Conservation (phyloP, 176 grass and related monocot species). For the Rhynchospora breviuscula region DNA sequence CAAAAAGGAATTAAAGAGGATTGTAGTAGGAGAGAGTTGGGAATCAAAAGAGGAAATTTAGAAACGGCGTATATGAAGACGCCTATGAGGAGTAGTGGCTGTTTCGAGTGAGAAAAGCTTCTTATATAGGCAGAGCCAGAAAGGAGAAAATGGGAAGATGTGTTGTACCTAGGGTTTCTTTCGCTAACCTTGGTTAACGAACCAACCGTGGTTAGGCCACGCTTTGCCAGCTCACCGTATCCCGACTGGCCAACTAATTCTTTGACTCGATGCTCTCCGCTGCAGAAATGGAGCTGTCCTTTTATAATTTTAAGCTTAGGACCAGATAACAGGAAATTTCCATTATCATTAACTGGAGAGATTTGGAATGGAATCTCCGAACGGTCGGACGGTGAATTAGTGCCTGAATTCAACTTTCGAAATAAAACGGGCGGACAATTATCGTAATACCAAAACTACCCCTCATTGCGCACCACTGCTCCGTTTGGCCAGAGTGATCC, state of each 20-base stretch:
- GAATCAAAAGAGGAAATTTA: not conserved
- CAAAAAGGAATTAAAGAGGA: not conserved
- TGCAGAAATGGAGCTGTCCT: not conserved
- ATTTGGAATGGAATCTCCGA: not conserved
- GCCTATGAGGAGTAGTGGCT: conserved; percentile 24
- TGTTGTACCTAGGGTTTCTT: conserved; percentile 3
- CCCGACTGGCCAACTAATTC: not conserved
- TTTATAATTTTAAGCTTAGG: too few species aligned
- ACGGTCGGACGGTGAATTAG: conserved; percentile 2
- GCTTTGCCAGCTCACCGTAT: conserved; percentile 16
- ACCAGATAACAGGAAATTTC: too few species aligned
- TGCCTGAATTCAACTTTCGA: conserved; percentile 15
- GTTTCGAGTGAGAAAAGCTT: not conserved
- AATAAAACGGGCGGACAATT: not conserved
- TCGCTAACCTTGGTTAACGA: conserved; percentile 12
- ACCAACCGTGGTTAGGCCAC: conserved; percentile 3
- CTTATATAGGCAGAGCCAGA: conserved; percentile 13
- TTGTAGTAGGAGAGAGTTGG: not conserved
- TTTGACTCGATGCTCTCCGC: not conserved
- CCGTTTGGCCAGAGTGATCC: not conserved
- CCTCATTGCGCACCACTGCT: not conserved
- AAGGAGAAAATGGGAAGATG: not conserved
- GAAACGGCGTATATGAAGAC: conserved; percentile 58
- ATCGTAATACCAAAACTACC: conserved; percentile 4
- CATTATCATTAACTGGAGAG: not conserved